Conservation (phyloP, 108 stramenopile genomes). For the Aurantiochytrium sp. region DNA sequence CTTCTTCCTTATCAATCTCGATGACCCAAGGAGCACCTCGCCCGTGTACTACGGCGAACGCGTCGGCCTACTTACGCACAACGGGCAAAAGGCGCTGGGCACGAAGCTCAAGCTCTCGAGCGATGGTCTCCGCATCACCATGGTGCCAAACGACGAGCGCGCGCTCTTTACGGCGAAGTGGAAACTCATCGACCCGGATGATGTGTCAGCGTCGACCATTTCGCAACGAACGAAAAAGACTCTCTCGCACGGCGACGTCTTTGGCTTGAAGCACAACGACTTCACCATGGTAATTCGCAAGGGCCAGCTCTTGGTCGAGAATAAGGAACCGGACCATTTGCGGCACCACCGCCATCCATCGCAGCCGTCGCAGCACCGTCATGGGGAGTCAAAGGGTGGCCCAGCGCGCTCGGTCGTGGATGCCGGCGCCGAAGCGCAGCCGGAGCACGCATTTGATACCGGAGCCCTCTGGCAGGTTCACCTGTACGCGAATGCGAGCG, state of each 20-base stretch:
- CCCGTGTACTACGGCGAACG: neutral
- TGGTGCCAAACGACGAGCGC: neutral
- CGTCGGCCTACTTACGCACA: neutral
- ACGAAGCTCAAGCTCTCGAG: neutral
- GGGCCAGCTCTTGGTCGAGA: neutral
- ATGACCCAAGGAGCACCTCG: neutral
- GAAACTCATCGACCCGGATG: neutral
- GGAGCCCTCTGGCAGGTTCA: neutral
- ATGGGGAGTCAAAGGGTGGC: no score
- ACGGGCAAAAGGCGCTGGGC: neutral
- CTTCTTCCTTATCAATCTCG: neutral
- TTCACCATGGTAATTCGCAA: neutral
- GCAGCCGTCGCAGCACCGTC: no score
- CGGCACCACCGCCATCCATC: neutral
- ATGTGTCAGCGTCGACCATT: neutral
- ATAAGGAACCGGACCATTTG: neutral
- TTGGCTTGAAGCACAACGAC: slow-evolving; percentile 6
- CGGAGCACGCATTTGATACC: neutral
- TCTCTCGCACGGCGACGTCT: neutral
- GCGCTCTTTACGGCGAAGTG: slow-evolving; percentile 1
- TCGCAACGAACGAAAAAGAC: neutral
- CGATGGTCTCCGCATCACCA: neutral
- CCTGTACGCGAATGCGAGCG: neutral
- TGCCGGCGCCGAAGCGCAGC: neutral
- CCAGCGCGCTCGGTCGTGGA: neutral